These are phyloP conservation scores for Cryphonectria naterciae DNA, from an alignment of 2,329 filamentous ascomycete species.

Conservation along the genomic window DNA sequence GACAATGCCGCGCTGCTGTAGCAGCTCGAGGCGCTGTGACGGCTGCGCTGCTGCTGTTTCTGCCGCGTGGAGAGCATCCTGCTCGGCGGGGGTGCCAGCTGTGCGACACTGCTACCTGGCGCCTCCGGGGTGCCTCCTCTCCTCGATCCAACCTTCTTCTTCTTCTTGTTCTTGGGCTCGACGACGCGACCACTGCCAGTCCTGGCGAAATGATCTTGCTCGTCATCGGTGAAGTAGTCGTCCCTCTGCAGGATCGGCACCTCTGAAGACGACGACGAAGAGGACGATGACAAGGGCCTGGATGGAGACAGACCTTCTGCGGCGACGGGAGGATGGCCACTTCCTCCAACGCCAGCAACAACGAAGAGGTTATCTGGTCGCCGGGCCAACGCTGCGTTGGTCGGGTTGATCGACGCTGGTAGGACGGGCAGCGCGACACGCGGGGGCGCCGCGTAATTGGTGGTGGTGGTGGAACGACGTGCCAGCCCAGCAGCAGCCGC, in stretches of 20 bases:
- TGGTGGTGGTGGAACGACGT: not conserved
- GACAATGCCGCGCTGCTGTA: constrained; percentile 35
- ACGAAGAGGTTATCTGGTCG: not conserved
- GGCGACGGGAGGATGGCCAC: no score
- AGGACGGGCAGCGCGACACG: constrained; percentile 10
- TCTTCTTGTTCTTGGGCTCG: not conserved
- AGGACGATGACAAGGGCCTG: not conserved
- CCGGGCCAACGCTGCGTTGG: no score
- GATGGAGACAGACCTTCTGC: not conserved
- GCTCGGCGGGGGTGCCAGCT: constrained; percentile 11
- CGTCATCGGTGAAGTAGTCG: constrained; percentile 7
- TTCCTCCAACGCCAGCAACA: no score
- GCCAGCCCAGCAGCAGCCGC: not conserved
- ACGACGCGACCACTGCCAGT: constrained; percentile 12
- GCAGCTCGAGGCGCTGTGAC: constrained; percentile 30
- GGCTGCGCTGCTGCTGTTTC: constrained; percentile 2
- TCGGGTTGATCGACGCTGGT: not conserved
- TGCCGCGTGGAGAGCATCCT: constrained; percentile 25
- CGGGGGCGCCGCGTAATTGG: constrained; percentile 4
- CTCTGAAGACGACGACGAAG: not conserved
- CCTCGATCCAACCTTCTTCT: not conserved
- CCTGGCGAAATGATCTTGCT: not conserved
- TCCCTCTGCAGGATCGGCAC: not conserved
- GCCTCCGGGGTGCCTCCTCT: not conserved
- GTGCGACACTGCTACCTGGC: constrained; percentile 9